Base-by-base conservation (phyloP, 1,284 basidiomycete genomes). In the Uromyces viciae-fabae region DNA sequence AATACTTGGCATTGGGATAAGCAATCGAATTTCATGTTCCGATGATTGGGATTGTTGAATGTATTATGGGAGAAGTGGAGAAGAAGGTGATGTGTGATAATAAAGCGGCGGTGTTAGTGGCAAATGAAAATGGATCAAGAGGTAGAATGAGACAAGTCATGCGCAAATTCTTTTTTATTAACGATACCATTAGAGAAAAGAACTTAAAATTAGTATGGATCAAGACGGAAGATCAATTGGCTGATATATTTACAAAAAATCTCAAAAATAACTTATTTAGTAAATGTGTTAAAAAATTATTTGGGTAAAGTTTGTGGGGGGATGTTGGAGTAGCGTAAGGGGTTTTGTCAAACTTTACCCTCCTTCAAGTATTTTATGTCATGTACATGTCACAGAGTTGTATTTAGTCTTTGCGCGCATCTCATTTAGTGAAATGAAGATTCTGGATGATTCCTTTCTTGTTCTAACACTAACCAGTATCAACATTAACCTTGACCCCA, bases 201-300 rank as follows among this genome's bases (percentile, higher is more conserved):
- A 74, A 56, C 22, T 11, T 74, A 3, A 58, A 56, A 14, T 28
- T 74, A 4, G 17, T 31, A 15, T 74, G 71, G 71, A 46, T 38
- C 33, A 38, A 43, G 28, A 58, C 49, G 1, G 49, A 28, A 15
- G 36, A 56, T 9, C 71, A 74, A 56, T 38, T 74, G 14, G 71
- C 71, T 2, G 71, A 74, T 74, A 36, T 58, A 5, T 56, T 52
- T 28, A 74, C 71, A 28, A 74, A 74, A 56, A 22, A n/a, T n/a
- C n/a, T n/a, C n/a, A n/a, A n/a, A n/a, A n/a, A n/a, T n/a, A n/a
- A n/a, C n/a, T n/a, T n/a, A n/a, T n/a, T n/a, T n/a, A n/a, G n/a
- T n/a, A n/a, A n/a, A n/a, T n/a, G n/a, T n/a, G n/a, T n/a, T n/a
- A n/a, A n/a, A n/a, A n/a, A n/a, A n/a, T n/a, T n/a, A n/a, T n/a